A percentile compares a stretch with the other conserved stretches of the same genome.
Evolutionary conservation across 768 basidiomycete species (phyloP).

Genomic region (Amanita rubescens): DNA sequence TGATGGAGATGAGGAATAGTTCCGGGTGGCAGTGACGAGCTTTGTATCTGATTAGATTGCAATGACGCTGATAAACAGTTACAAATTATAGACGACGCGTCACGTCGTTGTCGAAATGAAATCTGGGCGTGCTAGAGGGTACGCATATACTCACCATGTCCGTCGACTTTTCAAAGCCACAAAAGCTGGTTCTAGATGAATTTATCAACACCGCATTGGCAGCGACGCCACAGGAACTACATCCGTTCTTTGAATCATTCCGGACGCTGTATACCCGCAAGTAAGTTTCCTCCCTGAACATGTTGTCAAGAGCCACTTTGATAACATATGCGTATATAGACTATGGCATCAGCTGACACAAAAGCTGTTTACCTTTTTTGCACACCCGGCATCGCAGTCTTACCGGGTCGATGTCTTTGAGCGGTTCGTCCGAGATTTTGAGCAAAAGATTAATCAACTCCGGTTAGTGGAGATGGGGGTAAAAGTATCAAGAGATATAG

Average conservation of each 20-base stretch:
- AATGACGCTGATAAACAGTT: constrained; percentile 6
- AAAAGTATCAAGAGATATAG: constrained; percentile 79
- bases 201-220: constrained; percentile 66
- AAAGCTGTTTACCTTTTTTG: constrained; percentile 80
- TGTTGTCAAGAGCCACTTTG: not conserved
- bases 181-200: constrained; percentile 67
- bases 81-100: constrained; percentile 7
- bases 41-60: constrained; percentile 6
- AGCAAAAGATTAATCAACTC: constrained; percentile 82
- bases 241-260: constrained; percentile 74
- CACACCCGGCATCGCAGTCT: constrained; percentile 63
- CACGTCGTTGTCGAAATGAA: not conserved
- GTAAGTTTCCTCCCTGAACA: constrained; percentile 33
- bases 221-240: constrained; percentile 60
- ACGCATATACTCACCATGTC: constrained; percentile 13
- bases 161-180: constrained; percentile 20
- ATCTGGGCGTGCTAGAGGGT: not conserved
- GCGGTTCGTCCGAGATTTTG: constrained; percentile 85
- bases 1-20: constrained; percentile 2
- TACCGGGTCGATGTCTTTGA: constrained; percentile 88
- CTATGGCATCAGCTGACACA: constrained; percentile 96
- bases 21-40: constrained; percentile 2
- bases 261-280: constrained; percentile 61
- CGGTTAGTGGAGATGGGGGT: constrained; percentile 86
- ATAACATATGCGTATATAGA: constrained; percentile 33